Conservation (phyloP, 495 filamentous ascomycete species). For the Aspergillus baeticus region DNA sequence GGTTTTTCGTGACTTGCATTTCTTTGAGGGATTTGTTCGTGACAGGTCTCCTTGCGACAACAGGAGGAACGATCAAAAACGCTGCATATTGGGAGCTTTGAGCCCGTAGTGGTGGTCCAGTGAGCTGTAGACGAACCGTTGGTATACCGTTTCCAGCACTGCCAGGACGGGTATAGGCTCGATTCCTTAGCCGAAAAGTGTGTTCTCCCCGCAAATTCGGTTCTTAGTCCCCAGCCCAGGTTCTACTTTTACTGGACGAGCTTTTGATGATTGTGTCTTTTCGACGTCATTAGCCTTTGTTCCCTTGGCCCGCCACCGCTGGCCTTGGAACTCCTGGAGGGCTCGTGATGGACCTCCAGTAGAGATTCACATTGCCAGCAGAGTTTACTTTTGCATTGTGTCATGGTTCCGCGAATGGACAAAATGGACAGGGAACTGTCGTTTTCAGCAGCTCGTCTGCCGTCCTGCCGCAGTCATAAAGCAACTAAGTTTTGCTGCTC, state of each 20-base stretch:
- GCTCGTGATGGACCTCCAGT: background rate
- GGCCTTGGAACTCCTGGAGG: background rate
- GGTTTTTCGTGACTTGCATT: slow-evolving; percentile 6
- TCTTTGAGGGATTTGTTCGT: slow-evolving; percentile 1
- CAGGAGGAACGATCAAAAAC: background rate
- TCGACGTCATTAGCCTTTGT: slow-evolving; percentile 24
- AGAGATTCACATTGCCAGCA: background rate
- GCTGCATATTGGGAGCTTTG: background rate
- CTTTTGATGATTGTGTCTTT: slow-evolving; percentile 15
- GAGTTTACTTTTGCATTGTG: slow-evolving; percentile 11
- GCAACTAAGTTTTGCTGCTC: background rate
- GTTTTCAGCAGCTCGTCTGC: slow-evolving; percentile 10
- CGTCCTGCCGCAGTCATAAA: slow-evolving; percentile 8
- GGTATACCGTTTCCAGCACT: background rate
- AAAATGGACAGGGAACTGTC: background rate
- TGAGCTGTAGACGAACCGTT: background rate
- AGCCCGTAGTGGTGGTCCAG: background rate
- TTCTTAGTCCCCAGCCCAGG: slow-evolving; percentile 6
- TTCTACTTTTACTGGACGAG: background rate
- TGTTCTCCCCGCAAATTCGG: slow-evolving; percentile 23
- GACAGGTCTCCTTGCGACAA: background rate
- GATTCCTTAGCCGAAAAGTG: slow-evolving; percentile 16
- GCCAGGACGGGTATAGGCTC: slow-evolving; percentile 17
- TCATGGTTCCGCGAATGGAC: slow-evolving; percentile 13
- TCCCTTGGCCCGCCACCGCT: slow-evolving; percentile 17